Percentiles rank a stretch among this genome's conserved stretches.
Evolutionary conservation across 192 early-diverging fungal species (phyloP).

Genomic region (Gamsiella multidivaricata): DNA sequence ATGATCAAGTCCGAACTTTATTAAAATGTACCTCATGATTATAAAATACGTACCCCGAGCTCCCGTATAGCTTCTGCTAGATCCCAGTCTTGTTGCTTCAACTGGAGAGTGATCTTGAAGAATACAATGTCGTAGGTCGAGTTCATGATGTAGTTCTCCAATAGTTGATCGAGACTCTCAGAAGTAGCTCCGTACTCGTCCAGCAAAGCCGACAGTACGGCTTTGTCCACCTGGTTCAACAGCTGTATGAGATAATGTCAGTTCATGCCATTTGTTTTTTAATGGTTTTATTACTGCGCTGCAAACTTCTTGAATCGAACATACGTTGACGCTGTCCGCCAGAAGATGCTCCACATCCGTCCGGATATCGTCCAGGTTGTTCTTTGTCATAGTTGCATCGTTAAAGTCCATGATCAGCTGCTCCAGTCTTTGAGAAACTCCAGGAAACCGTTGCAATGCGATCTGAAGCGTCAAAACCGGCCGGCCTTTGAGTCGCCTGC

Average conservation of each 20-base stretch:
- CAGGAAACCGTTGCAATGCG: slow-evolving; percentile 33
- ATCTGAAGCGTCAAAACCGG: slow-evolving; percentile 32
- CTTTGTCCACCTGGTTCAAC: slow-evolving; percentile 37
- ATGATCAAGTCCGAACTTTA: no score
- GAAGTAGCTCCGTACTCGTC: slow-evolving; percentile 25
- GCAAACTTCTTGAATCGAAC: background rate
- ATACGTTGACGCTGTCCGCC: slow-evolving; percentile 33
- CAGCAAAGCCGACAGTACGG: slow-evolving; percentile 15
- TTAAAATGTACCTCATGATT: no score
- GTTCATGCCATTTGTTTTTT: background rate
- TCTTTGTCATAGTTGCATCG: slow-evolving; percentile 28
- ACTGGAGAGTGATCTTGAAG: slow-evolving; percentile 60
- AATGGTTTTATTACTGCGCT: no score
- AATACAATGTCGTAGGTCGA: slow-evolving; percentile 64
- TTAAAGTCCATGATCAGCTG: slow-evolving; percentile 46
- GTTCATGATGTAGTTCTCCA: slow-evolving; percentile 65
- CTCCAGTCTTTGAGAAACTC: slow-evolving; percentile 32
- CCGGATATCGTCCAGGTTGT: slow-evolving; percentile 34
- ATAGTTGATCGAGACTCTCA: slow-evolving; percentile 35
- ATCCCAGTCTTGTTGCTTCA: slow-evolving; percentile 50
- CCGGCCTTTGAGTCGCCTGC: background rate
- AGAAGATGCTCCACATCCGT: slow-evolving; percentile 24
- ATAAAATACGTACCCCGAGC: slow-evolving; percentile 30
- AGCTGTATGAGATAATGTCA: slow-evolving; percentile 6
- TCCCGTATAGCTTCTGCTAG: slow-evolving; percentile 51